Evolutionary conservation across 139 green algal species (phyloP), one percentile per base, ranked within the genome.

Genomic region (Trebouxia sp.): DNA sequence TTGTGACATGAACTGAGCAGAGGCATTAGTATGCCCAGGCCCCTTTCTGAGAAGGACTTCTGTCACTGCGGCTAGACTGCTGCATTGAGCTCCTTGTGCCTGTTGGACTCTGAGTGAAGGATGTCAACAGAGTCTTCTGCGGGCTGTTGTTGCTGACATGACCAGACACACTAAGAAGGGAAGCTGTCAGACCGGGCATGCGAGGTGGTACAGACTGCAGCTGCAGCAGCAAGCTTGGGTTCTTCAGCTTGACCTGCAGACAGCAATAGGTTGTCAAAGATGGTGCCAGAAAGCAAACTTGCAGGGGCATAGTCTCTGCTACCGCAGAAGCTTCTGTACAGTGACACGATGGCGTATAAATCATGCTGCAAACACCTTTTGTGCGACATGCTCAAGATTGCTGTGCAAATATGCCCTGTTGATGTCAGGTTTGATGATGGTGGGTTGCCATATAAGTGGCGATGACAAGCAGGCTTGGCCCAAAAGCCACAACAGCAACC

Each of bases 241-340:
- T 91, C 84, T 92, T 92, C 30, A 93, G 53, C 85, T 92, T 92
- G 37, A 93, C 77, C 88, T 91, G 85, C 43, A 83, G 11, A 35
- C 43, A 84, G 4, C 35, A 14, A 50, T 38, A 12, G 37, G n/a
- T n/a, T n/a, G n/a, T n/a, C n/a, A n/a, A n/a, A n/a, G n/a, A 55
- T 41, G 32, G 14, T 72, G 75, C 30, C 30, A 45, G 51, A 70
- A 80, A 41, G 32, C 26, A 17, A 43, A 22, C 37, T 26, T 53
- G 47, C 37, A 65, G n/a, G n/a, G n/a, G n/a, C n/a, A n/a, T n/a
- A n/a, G n/a, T n/a, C n/a, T n/a, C n/a, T 42, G 3, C 75, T 65
- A 26, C 76, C 76, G 75, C 75, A 47, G 35, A 22, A 20, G 20
- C 35, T 48, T 3, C 35, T 35, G 5, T 78, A 26, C 17, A 5